Base-by-base conservation (phyloP, 257 asterid species). In the Forsythia viridissima region DNA sequence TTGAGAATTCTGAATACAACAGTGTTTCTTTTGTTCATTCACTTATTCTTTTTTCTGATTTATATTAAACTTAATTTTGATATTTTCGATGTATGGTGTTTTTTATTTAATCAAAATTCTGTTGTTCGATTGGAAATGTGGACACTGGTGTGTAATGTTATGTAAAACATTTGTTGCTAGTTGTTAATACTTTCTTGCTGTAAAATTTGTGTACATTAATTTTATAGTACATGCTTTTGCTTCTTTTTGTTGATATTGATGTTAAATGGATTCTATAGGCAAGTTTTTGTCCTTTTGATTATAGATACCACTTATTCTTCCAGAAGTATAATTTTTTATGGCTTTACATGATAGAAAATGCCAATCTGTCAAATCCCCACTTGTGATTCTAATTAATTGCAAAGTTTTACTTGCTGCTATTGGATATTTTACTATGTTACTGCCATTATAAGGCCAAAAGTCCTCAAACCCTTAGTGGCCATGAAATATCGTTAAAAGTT, bases 21-120 rank as follows among this genome's bases (percentile, higher is more conserved):
- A 70, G 81, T 75, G 70, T 39, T 37, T 80, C 79, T 81, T 82
- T 80, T 80, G 82, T 86, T 86, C 88, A 74, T 84, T 88, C 85
- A 87, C 88, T 88, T 84, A 84, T 82, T 69, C 66, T 48, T 77
- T 74, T 76, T 69, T 79, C 70, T 82, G 79, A 82, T 86, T 82
- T 76, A 71, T 86, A 81, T 79, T 73, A 72, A 84, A 59, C 84
- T 82, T 80, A 21, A 40, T 80, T 80, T 82, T 78, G 83, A 67
- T 84, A 76, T 82, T 84, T 74, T 71, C 77, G 72, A 55, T 80
- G 83, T 88, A 81, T 82, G 89, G 76, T 81, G 77, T 82, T 76
- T 65, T 72, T 80, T 77, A 72, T 83, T 85, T 81, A 75, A 81
- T 77, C 79, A 72, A 8, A 74, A 34, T 79, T 75, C 73, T 89